Percentiles rank a stretch among this genome's conserved stretches.
phyloP scores from a whole-genome alignment of 75 land plant genomes.

The Pinus albicaulis region DNA sequence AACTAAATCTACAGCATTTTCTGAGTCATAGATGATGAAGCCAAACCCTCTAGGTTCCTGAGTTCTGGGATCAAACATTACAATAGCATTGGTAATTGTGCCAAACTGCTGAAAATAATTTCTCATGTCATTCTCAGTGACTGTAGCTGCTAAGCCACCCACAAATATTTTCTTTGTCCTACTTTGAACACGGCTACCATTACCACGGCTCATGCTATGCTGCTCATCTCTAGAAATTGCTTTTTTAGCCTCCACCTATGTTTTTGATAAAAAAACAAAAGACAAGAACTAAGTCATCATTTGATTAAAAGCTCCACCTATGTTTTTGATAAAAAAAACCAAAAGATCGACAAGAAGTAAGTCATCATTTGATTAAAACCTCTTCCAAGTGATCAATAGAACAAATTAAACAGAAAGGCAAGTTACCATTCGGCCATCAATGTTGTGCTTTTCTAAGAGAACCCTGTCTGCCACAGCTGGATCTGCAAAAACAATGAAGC shows the following conservation, averaged over 20 bases:
- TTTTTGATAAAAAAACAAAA: too few species aligned
- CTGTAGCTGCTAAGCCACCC: conserved; percentile 42
- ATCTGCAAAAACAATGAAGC: too few species aligned
- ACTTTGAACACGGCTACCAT: conserved; percentile 11
- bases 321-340: background rate
- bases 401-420: background rate
- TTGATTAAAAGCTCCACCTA: conserved; percentile 66
- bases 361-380: background rate
- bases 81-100: conserved; percentile 38
- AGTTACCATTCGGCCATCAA: conserved; percentile 43
- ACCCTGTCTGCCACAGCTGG: conserved; percentile 35
- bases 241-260: too few species aligned
- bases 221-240: conserved; percentile 64
- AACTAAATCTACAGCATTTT: conserved; percentile 43
- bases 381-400: background rate
- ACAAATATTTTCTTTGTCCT: conserved; percentile 46
- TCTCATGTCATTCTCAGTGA: conserved; percentile 44
- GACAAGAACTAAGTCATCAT: too few species aligned
- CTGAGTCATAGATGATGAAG: conserved; percentile 41
- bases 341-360: background rate
- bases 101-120: conserved; percentile 51
- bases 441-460: conserved; percentile 32
- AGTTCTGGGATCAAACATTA: conserved; percentile 44
- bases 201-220: background rate
- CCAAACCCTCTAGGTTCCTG: conserved; percentile 47